phyloP scores from a whole-genome alignment of 345 rosid species.

The Durio zibethinus region DNA sequence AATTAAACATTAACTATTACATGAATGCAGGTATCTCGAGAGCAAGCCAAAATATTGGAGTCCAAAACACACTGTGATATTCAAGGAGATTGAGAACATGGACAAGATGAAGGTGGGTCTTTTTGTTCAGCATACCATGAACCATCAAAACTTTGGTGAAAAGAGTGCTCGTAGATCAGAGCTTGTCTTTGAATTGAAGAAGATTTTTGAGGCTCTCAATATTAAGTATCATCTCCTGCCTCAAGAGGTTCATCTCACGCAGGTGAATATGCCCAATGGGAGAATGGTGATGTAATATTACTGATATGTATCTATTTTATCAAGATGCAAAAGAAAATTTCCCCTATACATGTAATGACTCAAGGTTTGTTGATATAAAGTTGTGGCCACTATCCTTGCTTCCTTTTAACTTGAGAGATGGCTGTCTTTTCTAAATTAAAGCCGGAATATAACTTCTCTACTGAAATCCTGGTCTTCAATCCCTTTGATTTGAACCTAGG shows the following conservation, averaged over 20 bases:
- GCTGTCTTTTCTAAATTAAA: not conserved
- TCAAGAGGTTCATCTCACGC: slow-evolving; percentile 43
- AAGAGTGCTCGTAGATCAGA: slow-evolving; percentile 42
- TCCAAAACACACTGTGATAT: slow-evolving; percentile 42
- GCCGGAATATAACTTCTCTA: not conserved
- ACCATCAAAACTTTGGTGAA: slow-evolving; percentile 60
- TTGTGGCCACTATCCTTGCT: not conserved
- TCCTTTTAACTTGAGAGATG: too few species aligned
- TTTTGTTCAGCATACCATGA: slow-evolving; percentile 53
- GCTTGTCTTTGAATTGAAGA: slow-evolving; percentile 50
- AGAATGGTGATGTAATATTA: not conserved
- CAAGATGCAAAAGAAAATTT: not conserved
- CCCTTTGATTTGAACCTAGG: not conserved
- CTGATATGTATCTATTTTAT: not conserved
- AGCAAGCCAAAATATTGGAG: slow-evolving; percentile 60
- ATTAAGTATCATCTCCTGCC: slow-evolving; percentile 55
- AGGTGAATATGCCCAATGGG: slow-evolving; percentile 17
- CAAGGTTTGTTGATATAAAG: not conserved
- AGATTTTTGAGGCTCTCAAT: slow-evolving; percentile 44
- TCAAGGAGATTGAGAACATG: slow-evolving; percentile 53
- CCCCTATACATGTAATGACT: not conserved
- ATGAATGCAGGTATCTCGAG: slow-evolving; percentile 42
- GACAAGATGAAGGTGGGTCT: slow-evolving; percentile 44
- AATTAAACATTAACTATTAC: not conserved
- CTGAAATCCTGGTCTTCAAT: not conserved